Base-by-base conservation (phyloP, 305 asterid species). In the Fraxinus angustifolia region DNA sequence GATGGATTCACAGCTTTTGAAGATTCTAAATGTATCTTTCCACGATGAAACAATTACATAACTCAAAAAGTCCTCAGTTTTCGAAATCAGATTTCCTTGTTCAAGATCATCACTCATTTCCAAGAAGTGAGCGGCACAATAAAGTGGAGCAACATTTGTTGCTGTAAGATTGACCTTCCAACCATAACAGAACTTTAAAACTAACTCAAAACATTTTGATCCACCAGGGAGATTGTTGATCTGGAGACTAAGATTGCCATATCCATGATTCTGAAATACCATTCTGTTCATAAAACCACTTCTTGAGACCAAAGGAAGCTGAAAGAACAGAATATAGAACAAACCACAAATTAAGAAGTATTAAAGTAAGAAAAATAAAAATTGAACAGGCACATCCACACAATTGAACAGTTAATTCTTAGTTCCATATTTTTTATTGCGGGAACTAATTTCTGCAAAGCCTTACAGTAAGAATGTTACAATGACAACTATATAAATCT, bases 161-260 rank as follows among this genome's bases (percentile, higher is more conserved):
- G 89, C 80, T 58, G 84, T 83, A 26, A 80, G 81, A 56, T 79
- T 79, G 68, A 83, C 82, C 85, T 83, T 78, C 80, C 75, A 56
- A 53, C 87, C 87, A 56, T 86, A 86, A 10, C 78, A 83, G 84
- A 86, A 86, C 80, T 76, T 83, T 53, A 83, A 81, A 11, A 86
- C 82, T 16, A 81, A 80, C 74, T 83, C 87, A 71, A 86, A 83
- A 65, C 71, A 62, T 70, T 60, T 81, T 58, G 72, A 68, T 33
- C 84, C 87, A 75, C 84, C 82, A 0, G 89, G 89, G 28, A 83
- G 62, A 58, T 80, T 82, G 74, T 86, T 82, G 58, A 86, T 83
- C 77, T 72, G 67, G 78, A 83, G 58, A 23, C 73, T 72, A 40
- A 70, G 68, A 62, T 33, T 71, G 67, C 11, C 58, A 40, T 19